Conservation (phyloP, 208 protist genomes). For the Leishmania amazonensis region DNA sequence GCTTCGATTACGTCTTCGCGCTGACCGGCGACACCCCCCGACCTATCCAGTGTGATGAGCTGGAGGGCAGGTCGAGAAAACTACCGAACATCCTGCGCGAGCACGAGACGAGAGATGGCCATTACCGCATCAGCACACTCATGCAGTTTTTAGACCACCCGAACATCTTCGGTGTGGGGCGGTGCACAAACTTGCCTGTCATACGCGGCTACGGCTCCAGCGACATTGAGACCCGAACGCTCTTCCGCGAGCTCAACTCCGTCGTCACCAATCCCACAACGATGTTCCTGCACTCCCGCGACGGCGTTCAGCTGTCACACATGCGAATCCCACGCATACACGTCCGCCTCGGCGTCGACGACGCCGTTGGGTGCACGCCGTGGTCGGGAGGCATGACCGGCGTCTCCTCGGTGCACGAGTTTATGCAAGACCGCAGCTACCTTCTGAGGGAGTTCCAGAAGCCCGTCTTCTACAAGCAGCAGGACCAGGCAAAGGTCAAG, state of each 20-base stretch:
- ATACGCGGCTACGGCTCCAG: slow-evolving; percentile 67
- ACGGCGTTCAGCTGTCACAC: slow-evolving; percentile 53
- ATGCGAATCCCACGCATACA: slow-evolving; percentile 73
- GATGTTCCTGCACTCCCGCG: slow-evolving; percentile 61
- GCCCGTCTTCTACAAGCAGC: slow-evolving; percentile 86
- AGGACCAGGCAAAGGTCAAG: slow-evolving; percentile 76
- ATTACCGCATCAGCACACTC: slow-evolving; percentile 85
- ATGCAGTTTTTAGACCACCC: slow-evolving; percentile 82
- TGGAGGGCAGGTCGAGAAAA: slow-evolving; percentile 14
- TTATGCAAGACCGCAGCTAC: slow-evolving; percentile 80
- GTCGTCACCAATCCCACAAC: slow-evolving; percentile 72
- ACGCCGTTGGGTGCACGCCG: slow-evolving; percentile 78
- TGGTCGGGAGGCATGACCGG: slow-evolving; percentile 78
- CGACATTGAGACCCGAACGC: slow-evolving; percentile 71
- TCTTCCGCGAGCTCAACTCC: slow-evolving; percentile 79
- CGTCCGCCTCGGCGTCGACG: slow-evolving; percentile 71
- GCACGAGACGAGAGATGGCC: slow-evolving; percentile 74
- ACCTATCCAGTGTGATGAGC: slow-evolving; percentile 40
- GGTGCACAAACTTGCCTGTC: slow-evolving; percentile 78
- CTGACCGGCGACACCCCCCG: slow-evolving; percentile 69
- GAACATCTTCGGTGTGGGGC: slow-evolving; percentile 75
- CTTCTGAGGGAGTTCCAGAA: slow-evolving; percentile 78
- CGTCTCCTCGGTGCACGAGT: slow-evolving; percentile 70
- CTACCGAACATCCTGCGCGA: slow-evolving; percentile 59
- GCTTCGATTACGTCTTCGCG: slow-evolving; percentile 89